Evolutionary conservation across 108 stramenopile species (phyloP), one percentile per base, ranked within the genome.

Genomic region (Pseudonitzschia multistriata): DNA sequence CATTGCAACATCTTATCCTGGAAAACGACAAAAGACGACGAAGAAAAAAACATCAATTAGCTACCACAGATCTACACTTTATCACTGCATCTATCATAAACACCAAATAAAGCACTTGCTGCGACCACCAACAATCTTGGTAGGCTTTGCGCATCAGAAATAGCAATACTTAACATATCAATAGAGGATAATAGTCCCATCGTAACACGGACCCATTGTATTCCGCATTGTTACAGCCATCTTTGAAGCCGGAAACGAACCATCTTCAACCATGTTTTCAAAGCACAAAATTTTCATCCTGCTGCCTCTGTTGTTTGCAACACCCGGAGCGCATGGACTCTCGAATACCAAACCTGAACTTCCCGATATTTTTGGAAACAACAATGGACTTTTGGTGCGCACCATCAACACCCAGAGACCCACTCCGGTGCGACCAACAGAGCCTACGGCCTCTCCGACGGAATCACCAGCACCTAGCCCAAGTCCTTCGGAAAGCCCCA

Each of bases 381-480:
- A 34, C 25, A 29, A 35, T 33, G 57, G 57, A 19, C 34, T 59
- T 21, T 35, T 59, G 31, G 31, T 2, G 14, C 57, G 57, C 34
- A 59, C 34, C 7, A 59, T 35, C 34, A 29, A 33, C 4, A 33
- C 14, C 29, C 31, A 33, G 34, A 35, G 5, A 59, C 34, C 57
- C 13, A 33, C 57, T 34, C 28, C 57, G 17, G 11, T 33, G 14
- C 5, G 15, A 59, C 57, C 57, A 14, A 59, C 57, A 3, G 57
- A 59, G 34, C 55, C 66, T 2, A 67, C 66, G 19, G 22, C 22
- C 31, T 2, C 54, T 21, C 68, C 68, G 28, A 56, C 54, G 2
- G 54, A 69, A 42, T 56, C 68, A 27, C 68, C 68, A 4, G 62
- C 69, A 30, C 68, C 75, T 17, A 50, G 62, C 33, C 53, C 53